Conservation (phyloP, 2,329 filamentous ascomycete species). For the Ophiostoma triangulosporum region DNA sequence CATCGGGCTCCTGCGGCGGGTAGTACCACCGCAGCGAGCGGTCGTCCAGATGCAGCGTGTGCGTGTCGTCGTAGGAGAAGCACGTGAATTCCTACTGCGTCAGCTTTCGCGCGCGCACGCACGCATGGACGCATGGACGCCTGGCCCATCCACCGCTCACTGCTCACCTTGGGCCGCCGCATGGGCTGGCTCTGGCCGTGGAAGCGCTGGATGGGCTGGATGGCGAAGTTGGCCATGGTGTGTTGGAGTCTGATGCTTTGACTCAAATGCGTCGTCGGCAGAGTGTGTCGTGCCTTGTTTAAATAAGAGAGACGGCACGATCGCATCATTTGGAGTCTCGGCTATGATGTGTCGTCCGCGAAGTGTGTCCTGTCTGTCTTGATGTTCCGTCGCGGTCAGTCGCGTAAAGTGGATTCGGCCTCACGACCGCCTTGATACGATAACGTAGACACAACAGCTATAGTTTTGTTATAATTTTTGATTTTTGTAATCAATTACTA, state of each 20-base stretch:
- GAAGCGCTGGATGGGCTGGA: conserved; percentile 60
- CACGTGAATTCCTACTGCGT: conserved; percentile 62
- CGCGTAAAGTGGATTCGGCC: neutral
- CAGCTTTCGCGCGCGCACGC: too few species aligned
- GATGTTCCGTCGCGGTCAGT: too few species aligned
- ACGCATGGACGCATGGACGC: too few species aligned
- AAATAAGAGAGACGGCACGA: too few species aligned
- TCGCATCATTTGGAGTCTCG: too few species aligned
- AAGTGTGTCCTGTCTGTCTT: too few species aligned
- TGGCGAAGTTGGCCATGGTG: conserved; percentile 9
- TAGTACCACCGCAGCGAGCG: conserved; percentile 83
- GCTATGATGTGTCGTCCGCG: neutral
- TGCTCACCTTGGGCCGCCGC: conserved; percentile 54
- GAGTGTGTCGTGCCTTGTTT: too few species aligned
- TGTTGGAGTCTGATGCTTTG: neutral
- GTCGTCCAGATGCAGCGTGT: conserved; percentile 60
- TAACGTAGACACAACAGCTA: too few species aligned
- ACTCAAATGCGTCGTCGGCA: neutral
- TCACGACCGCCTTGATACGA: too few species aligned
- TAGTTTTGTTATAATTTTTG: too few species aligned
- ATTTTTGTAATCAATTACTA: too few species aligned
- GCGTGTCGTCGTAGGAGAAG: conserved; percentile 86
- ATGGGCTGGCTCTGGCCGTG: conserved; percentile 54
- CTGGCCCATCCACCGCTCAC: neutral
- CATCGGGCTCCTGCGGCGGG: conserved; percentile 50